Percentiles rank a stretch among this genome's conserved stretches.
Evolutionary conservation across 441 rosid species (phyloP).

Genomic region (Populus hybrid): DNA sequence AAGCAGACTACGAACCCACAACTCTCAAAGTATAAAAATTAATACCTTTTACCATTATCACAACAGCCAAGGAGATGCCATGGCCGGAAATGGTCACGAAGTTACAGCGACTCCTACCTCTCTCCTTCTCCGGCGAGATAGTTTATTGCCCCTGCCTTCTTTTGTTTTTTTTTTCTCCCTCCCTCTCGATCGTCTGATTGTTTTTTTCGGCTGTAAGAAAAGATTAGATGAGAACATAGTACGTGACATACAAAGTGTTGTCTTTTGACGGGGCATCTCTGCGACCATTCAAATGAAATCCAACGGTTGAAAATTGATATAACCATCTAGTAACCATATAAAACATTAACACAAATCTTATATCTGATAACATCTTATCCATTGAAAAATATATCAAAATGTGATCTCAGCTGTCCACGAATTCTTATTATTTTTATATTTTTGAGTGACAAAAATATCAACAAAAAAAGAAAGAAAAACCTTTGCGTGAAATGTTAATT

Average conservation of each 20-base stretch:
- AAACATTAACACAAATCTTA: neutral
- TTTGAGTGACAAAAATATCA: neutral
- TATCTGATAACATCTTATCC: neutral
- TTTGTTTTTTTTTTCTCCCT: neutral
- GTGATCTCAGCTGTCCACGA: neutral
- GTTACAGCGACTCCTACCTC: neutral
- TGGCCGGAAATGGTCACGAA: neutral
- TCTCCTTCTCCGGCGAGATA: constrained; percentile 1
- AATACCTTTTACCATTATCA: neutral
- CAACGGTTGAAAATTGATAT: neutral
- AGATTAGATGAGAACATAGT: neutral
- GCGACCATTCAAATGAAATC: neutral
- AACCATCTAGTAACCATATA: neutral
- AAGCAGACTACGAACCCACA: neutral
- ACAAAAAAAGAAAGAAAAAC: neutral
- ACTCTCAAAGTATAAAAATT: neutral
- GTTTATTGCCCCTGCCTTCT: neutral
- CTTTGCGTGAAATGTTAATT: neutral
- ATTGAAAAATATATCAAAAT: neutral
- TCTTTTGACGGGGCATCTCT: neutral
- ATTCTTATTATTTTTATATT: neutral
- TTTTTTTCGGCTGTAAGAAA: neutral
- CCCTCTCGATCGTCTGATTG: neutral
- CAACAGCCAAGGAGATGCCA: neutral
- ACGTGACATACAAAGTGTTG: neutral